phyloP scores from a whole-genome alignment of 192 early-diverging fungal genomes.

The Gamsiella multidivaricata region DNA sequence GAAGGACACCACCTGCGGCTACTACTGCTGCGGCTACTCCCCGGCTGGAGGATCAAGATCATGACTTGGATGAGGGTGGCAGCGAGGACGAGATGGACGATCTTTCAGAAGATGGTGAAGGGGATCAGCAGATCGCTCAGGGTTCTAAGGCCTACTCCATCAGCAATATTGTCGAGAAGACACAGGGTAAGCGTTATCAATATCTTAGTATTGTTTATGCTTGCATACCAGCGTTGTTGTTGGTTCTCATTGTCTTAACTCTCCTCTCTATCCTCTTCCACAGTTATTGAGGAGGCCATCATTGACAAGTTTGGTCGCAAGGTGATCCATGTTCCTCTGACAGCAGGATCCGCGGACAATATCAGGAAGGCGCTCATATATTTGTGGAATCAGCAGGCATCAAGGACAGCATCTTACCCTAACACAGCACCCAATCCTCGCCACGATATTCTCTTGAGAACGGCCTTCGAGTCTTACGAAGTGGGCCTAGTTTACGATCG shows the following conservation, averaged over 20 bases:
- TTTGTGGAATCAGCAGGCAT: constrained; percentile 8
- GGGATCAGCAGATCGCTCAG: neutral
- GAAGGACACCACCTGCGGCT: neutral
- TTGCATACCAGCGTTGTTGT: neutral
- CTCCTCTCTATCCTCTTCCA: neutral
- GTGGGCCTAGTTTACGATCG: neutral
- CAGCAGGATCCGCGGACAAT: neutral
- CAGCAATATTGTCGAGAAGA: neutral
- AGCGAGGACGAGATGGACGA: neutral
- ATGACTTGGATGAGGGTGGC: too few relatives aligned
- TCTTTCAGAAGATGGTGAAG: neutral
- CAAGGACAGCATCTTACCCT: neutral
- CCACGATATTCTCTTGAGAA: neutral
- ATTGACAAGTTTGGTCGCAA: neutral
- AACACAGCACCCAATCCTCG: constrained; percentile 9
- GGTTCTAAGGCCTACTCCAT: neutral
- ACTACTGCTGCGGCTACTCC: neutral
- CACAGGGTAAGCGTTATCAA: neutral
- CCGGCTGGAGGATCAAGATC: too few relatives aligned
- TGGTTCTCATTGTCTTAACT: neutral
- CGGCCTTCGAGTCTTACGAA: constrained; percentile 5
- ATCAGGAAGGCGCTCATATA: constrained; percentile 14
- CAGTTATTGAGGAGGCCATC: neutral
- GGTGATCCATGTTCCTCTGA: constrained; percentile 1
- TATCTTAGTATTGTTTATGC: neutral